Base-by-base conservation (phyloP, 176 grass and related monocot species). In the Alopecurus myosuroides region DNA sequence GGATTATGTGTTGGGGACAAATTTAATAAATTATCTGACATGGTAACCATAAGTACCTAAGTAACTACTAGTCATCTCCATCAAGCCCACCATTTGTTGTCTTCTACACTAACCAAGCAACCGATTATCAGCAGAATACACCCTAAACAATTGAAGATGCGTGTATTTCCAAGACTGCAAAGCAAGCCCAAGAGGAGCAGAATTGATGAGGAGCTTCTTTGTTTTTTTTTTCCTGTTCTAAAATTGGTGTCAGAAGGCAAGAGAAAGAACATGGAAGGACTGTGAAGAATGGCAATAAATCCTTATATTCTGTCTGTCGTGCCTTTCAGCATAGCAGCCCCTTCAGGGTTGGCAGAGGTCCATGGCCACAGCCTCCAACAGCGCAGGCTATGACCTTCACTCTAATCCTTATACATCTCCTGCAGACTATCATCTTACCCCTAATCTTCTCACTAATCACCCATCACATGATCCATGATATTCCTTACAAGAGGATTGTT, bases 401-500 rank as follows among this genome's bases (percentile, higher is more conserved):
- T 51, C 44, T 74, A 74, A 74, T 50, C 45, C 72, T 75, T 75
- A 20, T 45, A 75, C 17, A 31, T 33, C 44, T 51, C 9, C 14
- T 11, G 42, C 70, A 29, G 14, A 50, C 8, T 72, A 72, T 19
- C 28, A 31, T 74, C 44, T 74, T 74, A 17, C 1, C 0, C 31
- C 70, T 49, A 49, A 74, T 72, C n/a, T 44, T 71, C 40, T 44
- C 39, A 71, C 22, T 26, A 46, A 45, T 72, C 26, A 49, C 42
- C 70, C 45, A 74, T 30, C 28, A 48, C 15, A 13, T 51, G 45
- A 30, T 50, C 9, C 26, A 75, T 25, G 69, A 4, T 26, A 62
- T 78, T 29, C 26, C 70, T 74, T 74, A 75, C 40, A 26, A 83
- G 44, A 83, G 8, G 70, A 83, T 48, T 56, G 29, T 30, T 19